A percentile compares a stretch with the other conserved stretches of the same genome.
These are phyloP conservation scores for Melanomma pulvis-pyrius DNA, from an alignment of 495 filamentous ascomycete species.

Conservation along the genomic window DNA sequence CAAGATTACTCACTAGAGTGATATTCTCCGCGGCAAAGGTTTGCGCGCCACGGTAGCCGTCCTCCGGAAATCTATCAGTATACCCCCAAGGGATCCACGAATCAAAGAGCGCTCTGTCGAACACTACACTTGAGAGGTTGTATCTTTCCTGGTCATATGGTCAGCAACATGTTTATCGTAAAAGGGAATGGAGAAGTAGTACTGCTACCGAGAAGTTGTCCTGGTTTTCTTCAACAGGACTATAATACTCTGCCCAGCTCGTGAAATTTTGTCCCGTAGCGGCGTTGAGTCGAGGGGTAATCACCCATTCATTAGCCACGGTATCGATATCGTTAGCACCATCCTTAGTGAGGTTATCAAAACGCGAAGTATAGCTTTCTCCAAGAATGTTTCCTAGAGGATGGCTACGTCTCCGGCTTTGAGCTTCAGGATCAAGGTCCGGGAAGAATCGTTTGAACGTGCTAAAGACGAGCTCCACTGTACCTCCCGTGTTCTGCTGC, in stretches of 20 bases:
- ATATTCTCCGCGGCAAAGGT: slow-evolving; percentile 50
- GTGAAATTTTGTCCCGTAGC: slow-evolving; percentile 51
- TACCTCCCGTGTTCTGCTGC: slow-evolving; percentile 30
- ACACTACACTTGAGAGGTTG: slow-evolving; percentile 54
- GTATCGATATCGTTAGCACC: slow-evolving; percentile 5
- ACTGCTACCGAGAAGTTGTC: slow-evolving; percentile 56
- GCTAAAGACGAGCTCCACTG: slow-evolving; percentile 5
- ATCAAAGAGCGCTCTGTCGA: slow-evolving; percentile 40
- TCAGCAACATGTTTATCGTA: slow-evolving; percentile 45
- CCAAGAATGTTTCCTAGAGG: slow-evolving; percentile 18
- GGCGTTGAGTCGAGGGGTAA: slow-evolving; percentile 49
- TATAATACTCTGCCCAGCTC: slow-evolving; percentile 59
- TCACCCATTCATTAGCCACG: slow-evolving; percentile 49
- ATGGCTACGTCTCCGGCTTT: slow-evolving; percentile 23
- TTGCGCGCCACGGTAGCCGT: slow-evolving; percentile 44
- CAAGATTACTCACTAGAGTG: slow-evolving; percentile 29
- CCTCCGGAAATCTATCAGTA: neutral
- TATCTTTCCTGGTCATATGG: slow-evolving; percentile 49
- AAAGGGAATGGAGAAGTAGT: slow-evolving; percentile 55
- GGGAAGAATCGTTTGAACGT: slow-evolving; percentile 34
- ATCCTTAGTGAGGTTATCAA: slow-evolving; percentile 32
- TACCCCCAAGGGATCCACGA: slow-evolving; percentile 46
- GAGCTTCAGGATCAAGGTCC: slow-evolving; percentile 14
- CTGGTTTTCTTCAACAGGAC: slow-evolving; percentile 49
- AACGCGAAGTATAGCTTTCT: slow-evolving; percentile 4